These are phyloP conservation scores for Claviceps spartinae DNA, from an alignment of 2,329 filamentous ascomycete genomes.

Conservation along the genomic window DNA sequence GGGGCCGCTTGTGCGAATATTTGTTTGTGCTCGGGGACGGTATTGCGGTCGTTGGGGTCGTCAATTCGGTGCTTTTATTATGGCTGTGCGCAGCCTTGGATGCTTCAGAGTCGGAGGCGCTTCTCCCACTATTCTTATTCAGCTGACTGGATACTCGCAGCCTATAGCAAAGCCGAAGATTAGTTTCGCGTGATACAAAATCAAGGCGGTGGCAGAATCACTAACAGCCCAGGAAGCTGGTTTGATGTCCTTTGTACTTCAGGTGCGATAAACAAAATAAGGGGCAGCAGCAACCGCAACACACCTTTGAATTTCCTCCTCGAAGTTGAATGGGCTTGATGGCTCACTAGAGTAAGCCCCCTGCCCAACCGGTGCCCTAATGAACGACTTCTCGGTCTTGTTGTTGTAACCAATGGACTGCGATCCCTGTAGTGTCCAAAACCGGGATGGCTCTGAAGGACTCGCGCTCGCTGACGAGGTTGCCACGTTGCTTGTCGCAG, in stretches of 20 bases:
- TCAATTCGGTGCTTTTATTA: constrained; percentile 22
- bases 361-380: constrained; percentile 10
- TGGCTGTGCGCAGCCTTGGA: constrained; percentile 29
- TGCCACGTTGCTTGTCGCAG: constrained; percentile 26
- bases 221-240: neutral
- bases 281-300: constrained; percentile 11
- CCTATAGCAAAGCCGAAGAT: constrained; percentile 9
- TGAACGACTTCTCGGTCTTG: constrained; percentile 3
- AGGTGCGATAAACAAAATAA: neutral
- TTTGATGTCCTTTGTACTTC: neutral
- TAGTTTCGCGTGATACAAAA: neutral
- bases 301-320: constrained; percentile 20
- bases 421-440: constrained; percentile 13
- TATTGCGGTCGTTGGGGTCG: constrained; percentile 35
- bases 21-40: constrained; percentile 24
- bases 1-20: constrained; percentile 32
- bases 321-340: constrained; percentile 21
- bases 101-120: constrained; percentile 29
- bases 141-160: constrained; percentile 17
- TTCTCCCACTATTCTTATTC: constrained; percentile 43
- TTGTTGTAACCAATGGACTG: constrained; percentile 7
- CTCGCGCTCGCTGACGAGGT: constrained; percentile 30
- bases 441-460: constrained; percentile 15
- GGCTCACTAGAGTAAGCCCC: constrained; percentile 25
- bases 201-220: no score